Percentiles rank a stretch among this genome's conserved stretches.
Conservation (phyloP, 1,139 yeast species). For the Diutina mesorugosa region DNA sequence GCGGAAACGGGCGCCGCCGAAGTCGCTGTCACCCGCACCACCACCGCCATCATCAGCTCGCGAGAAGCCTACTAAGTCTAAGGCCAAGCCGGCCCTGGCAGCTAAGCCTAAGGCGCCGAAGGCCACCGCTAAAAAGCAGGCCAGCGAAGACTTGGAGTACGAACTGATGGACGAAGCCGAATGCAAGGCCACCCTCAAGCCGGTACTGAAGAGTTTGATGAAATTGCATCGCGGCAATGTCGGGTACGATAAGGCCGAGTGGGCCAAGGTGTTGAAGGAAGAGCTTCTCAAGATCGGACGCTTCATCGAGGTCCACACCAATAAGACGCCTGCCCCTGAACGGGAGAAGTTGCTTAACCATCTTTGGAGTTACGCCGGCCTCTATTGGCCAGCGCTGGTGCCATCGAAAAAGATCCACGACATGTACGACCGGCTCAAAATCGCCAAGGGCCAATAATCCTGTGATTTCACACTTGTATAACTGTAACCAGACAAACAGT, state of each 20-base stretch:
- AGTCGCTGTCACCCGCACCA: slow-evolving; percentile 9
- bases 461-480: not conserved
- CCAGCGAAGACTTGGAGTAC: slow-evolving; percentile 33
- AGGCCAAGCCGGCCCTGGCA: slow-evolving; percentile 3
- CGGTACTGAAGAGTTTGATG: slow-evolving; percentile 64
- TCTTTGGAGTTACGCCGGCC: slow-evolving; percentile 83
- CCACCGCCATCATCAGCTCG: slow-evolving; percentile 4
- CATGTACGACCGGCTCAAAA: slow-evolving; percentile 64
- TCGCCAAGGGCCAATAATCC: not conserved
- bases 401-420: slow-evolving; percentile 66
- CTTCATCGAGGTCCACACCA: slow-evolving; percentile 26
- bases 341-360: slow-evolving; percentile 43
- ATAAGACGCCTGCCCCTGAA: slow-evolving; percentile 10
- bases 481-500: not conserved
- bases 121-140: slow-evolving; percentile 2
- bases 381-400: slow-evolving; percentile 92
- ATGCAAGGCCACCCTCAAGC: slow-evolving; percentile 54
- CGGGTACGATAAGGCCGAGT: slow-evolving; percentile 74
- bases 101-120: slow-evolving; percentile 2
- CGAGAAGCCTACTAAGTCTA: slow-evolving; percentile 2
- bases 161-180: slow-evolving; percentile 71
- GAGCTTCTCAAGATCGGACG: slow-evolving; percentile 77
- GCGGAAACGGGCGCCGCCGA: slow-evolving; percentile 8
- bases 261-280: slow-evolving; percentile 63
- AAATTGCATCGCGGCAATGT: slow-evolving; percentile 67